phyloP scores from a whole-genome alignment of 805 yeast genomes.

The Candida nemodendra region DNA sequence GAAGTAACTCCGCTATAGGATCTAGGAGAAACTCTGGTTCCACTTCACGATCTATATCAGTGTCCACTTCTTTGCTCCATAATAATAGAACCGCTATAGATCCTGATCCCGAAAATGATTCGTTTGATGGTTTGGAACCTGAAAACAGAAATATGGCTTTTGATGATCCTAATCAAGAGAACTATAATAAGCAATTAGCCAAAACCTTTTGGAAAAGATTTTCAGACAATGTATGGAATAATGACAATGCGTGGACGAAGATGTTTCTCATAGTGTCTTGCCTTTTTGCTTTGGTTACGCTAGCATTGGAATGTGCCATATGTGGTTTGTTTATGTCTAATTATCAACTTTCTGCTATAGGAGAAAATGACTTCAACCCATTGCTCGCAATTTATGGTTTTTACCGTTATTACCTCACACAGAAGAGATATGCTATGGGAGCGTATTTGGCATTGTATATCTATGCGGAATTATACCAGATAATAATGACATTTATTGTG shows the following conservation, averaged over 20 bases:
- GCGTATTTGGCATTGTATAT: slow-evolving; percentile 43
- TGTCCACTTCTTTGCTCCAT: no score
- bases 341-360: slow-evolving; percentile 20
- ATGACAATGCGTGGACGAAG: slow-evolving; percentile 19
- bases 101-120: slow-evolving; percentile 5
- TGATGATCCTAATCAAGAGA: slow-evolving; percentile 11
- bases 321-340: slow-evolving; percentile 40
- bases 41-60: slow-evolving; percentile 14
- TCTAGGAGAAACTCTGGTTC: slow-evolving; percentile 5
- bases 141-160: slow-evolving; percentile 11
- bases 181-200: slow-evolving; percentile 12
- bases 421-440: slow-evolving; percentile 19
- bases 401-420: slow-evolving; percentile 22
- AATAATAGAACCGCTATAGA: slow-evolving; percentile 8
- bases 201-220: slow-evolving; percentile 12
- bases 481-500: slow-evolving; percentile 37
- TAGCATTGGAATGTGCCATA: slow-evolving; percentile 39
- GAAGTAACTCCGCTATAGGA: slow-evolving; percentile 3
- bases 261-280: slow-evolving; percentile 33
- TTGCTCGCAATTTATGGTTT: slow-evolving; percentile 23
- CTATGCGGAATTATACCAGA: slow-evolving; percentile 42
- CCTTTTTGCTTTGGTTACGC: slow-evolving; percentile 34
- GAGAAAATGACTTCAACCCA: slow-evolving; percentile 20
- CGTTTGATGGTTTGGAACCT: slow-evolving; percentile 14
- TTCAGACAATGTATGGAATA: slow-evolving; percentile 16